These are phyloP conservation scores for Spergularia azorica DNA, from an alignment of 179 eudicot genomes.

Conservation along the genomic window DNA sequence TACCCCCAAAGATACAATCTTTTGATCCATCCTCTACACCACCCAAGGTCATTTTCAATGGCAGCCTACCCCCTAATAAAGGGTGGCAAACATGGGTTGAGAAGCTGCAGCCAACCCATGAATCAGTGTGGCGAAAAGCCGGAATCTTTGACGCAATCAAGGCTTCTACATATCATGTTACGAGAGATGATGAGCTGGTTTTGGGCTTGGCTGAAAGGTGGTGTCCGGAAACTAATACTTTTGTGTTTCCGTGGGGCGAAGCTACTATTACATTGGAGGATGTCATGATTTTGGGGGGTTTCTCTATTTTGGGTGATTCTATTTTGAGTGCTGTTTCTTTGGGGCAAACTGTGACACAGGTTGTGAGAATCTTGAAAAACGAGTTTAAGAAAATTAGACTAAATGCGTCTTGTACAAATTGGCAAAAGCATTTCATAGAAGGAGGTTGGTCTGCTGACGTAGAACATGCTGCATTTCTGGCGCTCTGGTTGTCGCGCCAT, in stretches of 20 bases:
- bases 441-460: slow-evolving; percentile 6
- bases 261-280: slow-evolving; percentile 19
- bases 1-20: slow-evolving; percentile 10
- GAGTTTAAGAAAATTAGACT: neutral
- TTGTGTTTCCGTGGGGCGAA: slow-evolving; percentile 28
- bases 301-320: slow-evolving; percentile 10
- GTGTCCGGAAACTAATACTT: slow-evolving; percentile 43
- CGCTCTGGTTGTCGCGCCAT: slow-evolving; percentile 43
- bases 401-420: neutral
- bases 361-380: neutral
- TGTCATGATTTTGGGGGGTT: slow-evolving; percentile 21
- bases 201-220: slow-evolving; percentile 27
- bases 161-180: slow-evolving; percentile 5
- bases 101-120: slow-evolving; percentile 12
- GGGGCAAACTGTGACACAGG: neutral
- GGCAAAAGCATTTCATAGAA: slow-evolving; percentile 30
- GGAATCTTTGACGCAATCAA: slow-evolving; percentile 21
- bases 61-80: neutral
- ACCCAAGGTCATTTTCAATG: neutral
- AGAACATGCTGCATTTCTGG: slow-evolving; percentile 44
- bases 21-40: neutral
- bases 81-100: slow-evolving; percentile 14
- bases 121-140: slow-evolving; percentile 11
- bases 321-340: neutral
- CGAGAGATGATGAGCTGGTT: neutral